Evolutionary conservation across 1,139 yeast genomes (phyloP).

Genomic region (Groenewaldozyma auringiensis): DNA sequence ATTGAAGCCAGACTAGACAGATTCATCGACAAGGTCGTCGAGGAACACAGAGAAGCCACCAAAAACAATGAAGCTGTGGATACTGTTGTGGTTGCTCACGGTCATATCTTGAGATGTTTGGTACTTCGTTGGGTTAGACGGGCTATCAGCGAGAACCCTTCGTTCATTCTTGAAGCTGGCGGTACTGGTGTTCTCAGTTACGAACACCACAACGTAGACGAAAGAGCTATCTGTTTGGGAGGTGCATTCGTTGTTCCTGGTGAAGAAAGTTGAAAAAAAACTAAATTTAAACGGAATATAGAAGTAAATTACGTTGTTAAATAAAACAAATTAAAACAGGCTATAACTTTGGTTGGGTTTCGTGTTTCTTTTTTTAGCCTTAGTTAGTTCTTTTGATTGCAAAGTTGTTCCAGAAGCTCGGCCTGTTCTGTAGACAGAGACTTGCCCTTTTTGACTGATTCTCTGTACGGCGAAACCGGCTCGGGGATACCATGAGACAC

Average conservation of each 20-base stretch:
- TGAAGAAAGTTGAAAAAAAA: conserved; percentile 3
- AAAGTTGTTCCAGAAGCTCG: conserved; percentile 40
- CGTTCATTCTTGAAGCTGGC: conserved; percentile 84
- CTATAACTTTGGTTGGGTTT: not conserved
- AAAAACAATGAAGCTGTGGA: conserved; percentile 45
- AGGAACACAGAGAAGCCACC: conserved; percentile 50
- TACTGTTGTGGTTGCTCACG: conserved; percentile 80
- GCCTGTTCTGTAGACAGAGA: conserved; percentile 42
- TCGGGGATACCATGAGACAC: conserved; percentile 20
- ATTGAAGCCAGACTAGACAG: conserved; percentile 65
- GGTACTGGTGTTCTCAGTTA: conserved; percentile 90
- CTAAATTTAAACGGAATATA: not conserved
- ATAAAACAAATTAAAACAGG: conserved; percentile 12
- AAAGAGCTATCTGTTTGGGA: conserved; percentile 73
- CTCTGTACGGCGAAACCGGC: conserved; percentile 20
- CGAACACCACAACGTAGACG: conserved; percentile 74
- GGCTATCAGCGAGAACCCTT: conserved; percentile 57
- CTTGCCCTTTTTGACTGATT: conserved; percentile 19
- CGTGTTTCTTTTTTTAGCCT: conserved; percentile 2
- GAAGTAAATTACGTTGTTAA: conserved; percentile 27
- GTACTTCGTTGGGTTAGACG: conserved; percentile 79
- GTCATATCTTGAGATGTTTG: conserved; percentile 83
- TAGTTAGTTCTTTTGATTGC: conserved; percentile 8
- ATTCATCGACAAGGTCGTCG: conserved; percentile 54
- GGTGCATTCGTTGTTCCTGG: conserved; percentile 64